Conservation (phyloP, 805 yeast genomes). For the Monosporozyma aquatica region DNA sequence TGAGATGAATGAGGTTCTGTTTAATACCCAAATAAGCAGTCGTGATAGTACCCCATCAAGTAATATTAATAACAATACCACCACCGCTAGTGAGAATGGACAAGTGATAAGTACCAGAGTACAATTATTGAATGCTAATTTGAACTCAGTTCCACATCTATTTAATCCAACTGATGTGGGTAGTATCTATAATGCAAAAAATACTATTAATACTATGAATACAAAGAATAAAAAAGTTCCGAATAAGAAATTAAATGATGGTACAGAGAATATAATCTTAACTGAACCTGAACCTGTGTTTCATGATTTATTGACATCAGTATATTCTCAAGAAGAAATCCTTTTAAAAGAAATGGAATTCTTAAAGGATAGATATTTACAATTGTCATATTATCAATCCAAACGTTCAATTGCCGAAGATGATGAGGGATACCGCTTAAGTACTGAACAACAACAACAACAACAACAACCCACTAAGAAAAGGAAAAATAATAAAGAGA, state of each 20-base stretch:
- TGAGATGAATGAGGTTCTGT: not conserved
- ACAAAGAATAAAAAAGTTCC: not conserved
- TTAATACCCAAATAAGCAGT: not conserved
- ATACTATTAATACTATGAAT: not conserved
- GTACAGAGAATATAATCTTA: slow-evolving; percentile 1
- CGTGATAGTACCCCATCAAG: too few species aligned
- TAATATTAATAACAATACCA: too few species aligned
- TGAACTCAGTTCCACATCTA: not conserved
- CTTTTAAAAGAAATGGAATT: slow-evolving; percentile 17
- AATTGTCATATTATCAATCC: slow-evolving; percentile 4
- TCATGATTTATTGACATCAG: slow-evolving; percentile 11
- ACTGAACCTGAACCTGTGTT: slow-evolving; percentile 4
- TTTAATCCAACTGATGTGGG: not conserved
- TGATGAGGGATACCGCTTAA: not conserved
- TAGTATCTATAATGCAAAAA: not conserved
- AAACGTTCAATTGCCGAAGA: not conserved
- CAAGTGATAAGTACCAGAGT: slow-evolving; percentile 11
- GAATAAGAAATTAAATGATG: not conserved
- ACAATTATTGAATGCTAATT: slow-evolving; percentile 10
- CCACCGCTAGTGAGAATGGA: too few species aligned
- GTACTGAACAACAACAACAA: too few species aligned
- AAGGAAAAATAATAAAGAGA: not conserved
- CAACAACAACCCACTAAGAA: too few species aligned
- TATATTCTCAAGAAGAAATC: slow-evolving; percentile 16
- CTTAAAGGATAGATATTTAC: slow-evolving; percentile 12